These are phyloP conservation scores for Hymenotorrendiella dingleyae DNA, from an alignment of 2,329 filamentous ascomycete genomes.

Conservation along the genomic window DNA sequence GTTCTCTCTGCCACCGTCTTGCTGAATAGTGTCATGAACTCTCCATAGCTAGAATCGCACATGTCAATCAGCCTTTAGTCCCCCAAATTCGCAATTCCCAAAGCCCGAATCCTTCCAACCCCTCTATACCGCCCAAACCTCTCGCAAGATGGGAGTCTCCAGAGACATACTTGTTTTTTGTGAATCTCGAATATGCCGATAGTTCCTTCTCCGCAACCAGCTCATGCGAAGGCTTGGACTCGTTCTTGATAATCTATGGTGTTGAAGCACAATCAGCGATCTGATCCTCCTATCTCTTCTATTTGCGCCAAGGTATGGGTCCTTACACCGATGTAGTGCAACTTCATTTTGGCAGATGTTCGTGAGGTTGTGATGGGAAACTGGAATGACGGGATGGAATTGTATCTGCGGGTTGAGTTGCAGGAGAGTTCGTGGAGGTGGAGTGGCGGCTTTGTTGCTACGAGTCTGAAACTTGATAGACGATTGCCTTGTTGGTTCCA, in stretches of 20 bases:
- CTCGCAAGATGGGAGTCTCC: background rate
- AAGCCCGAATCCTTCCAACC: background rate
- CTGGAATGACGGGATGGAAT: background rate
- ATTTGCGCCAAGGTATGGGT: conserved; percentile 7
- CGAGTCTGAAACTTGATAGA: conserved; percentile 1
- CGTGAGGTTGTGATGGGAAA: background rate
- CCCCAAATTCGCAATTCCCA: background rate
- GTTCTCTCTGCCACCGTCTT: conserved; percentile 86
- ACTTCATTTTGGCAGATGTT: conserved; percentile 60
- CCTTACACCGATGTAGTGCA: conserved; percentile 78
- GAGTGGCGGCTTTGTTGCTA: background rate
- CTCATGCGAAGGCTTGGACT: conserved; percentile 68
- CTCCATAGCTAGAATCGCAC: conserved; percentile 37
- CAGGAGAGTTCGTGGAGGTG: conserved; percentile 1
- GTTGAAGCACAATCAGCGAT: conserved; percentile 18
- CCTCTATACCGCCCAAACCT: too few relatives aligned
- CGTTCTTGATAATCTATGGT: conserved; percentile 72
- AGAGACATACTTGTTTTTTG: conserved; percentile 54
- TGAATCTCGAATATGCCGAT: conserved; percentile 74
- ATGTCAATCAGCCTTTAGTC: conserved; percentile 6
- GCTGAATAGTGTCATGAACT: conserved; percentile 78
- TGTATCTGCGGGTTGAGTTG: background rate
- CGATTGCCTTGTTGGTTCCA: conserved; percentile 2
- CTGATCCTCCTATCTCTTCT: conserved; percentile 17
- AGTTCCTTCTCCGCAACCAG: conserved; percentile 73